These are phyloP conservation scores for Phylloporus sp. DNA, from an alignment of 768 basidiomycete genomes.

Conservation along the genomic window DNA sequence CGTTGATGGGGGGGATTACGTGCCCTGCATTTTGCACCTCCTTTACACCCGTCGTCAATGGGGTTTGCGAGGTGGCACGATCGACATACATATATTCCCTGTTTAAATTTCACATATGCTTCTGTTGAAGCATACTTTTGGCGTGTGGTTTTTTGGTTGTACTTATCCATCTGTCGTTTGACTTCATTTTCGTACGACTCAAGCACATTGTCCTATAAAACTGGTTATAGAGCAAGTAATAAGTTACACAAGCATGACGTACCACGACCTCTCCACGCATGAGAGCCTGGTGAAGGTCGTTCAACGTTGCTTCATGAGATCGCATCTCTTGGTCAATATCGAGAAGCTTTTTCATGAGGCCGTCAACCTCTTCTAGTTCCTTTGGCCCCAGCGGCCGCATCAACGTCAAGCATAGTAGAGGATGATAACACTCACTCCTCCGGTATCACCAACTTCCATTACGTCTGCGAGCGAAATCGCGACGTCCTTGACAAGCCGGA, in stretches of 20 bases:
- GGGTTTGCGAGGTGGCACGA: background rate
- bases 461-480: constrained; percentile 61
- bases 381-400: constrained; percentile 21
- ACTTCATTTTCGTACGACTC: constrained; percentile 50
- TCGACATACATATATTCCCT: constrained; percentile 60
- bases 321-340: constrained; percentile 63
- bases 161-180: constrained; percentile 40
- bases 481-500: constrained; percentile 47
- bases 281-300: constrained; percentile 54
- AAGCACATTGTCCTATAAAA: constrained; percentile 47
- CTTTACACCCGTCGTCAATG: constrained; percentile 35
- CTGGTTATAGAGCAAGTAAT: background rate
- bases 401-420: background rate
- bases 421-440: constrained; percentile 40
- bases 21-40: constrained; percentile 61
- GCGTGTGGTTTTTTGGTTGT: constrained; percentile 60
- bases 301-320: constrained; percentile 50
- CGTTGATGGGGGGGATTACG: constrained; percentile 74
- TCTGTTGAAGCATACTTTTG: constrained; percentile 73
- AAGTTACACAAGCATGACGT: constrained; percentile 20
- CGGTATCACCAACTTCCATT: constrained; percentile 48
- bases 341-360: constrained; percentile 62
- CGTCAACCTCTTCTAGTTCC: constrained; percentile 60
- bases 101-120: constrained; percentile 58
- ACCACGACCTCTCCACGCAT: constrained; percentile 58